Evolutionary conservation across 768 basidiomycete genomes (phyloP), one percentile per base, ranked within the genome.

Genomic region (Phaffia australis): DNA sequence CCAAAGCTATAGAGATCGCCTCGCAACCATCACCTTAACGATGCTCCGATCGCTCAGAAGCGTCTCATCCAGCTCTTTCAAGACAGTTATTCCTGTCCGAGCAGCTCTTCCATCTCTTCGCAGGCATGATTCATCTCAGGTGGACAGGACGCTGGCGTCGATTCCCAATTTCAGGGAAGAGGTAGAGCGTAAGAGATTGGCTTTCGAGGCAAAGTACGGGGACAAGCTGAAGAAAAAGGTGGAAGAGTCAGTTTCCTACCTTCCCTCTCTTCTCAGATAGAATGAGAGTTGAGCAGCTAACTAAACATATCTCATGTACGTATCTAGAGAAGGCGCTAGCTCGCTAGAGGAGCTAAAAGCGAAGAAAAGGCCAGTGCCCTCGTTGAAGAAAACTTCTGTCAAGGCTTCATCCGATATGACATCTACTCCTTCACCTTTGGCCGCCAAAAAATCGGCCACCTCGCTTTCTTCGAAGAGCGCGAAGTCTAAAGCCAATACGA

Each of bases 221-320:
- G 82, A 85, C 66, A 87, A 87, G 73, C 76, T 93, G 48, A 81
- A 79, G 55, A 78, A 80, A 71, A 81, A 79, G 71, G 84, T 87
- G 51, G 76, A 82, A 73, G 79, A 84, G 88, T 89, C 79, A 80
- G 83, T 76, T 55, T 35, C 27, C 69, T 69, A 52, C 60, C 70
- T 42, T 69, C 68, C 56, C 48, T 46, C 29, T 8, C 21, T 23
- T 15, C n/a, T 30, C 1, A 46, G 14, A 32, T 15, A 2, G 14
- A 46, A 19, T 27, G 27, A 19, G 8, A 21, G 48, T 27, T 5
- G 42, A 16, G 5, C 21, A 46, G 30, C 35, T 23, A 51, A 15
- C n/a, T 16, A 35, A 49, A 19, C 11, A 19, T 32, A 25, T n/a
- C n/a, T 32, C n/a, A 47, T 64, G 65, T 57, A 55, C 71, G 52